phyloP scores from a whole-genome alignment of 768 basidiomycete genomes.

The Pleurotus salmoneostramineus region DNA sequence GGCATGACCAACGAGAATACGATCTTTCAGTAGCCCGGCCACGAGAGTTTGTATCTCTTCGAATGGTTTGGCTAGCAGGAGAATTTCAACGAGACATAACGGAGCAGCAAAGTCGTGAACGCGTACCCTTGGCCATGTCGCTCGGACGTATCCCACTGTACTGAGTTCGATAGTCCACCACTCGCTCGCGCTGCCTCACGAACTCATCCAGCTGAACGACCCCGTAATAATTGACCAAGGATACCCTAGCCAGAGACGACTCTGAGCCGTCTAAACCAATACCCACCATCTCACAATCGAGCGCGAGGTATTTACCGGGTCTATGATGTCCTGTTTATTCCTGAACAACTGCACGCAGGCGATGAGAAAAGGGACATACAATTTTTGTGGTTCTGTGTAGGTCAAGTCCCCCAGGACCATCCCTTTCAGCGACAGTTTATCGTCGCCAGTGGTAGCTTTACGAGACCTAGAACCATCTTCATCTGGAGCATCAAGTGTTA shows the following conservation, averaged over 20 bases:
- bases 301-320: constrained; percentile 70
- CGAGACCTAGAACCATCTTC: not conserved
- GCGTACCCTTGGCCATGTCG: constrained; percentile 69
- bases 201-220: constrained; percentile 77
- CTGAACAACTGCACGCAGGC: constrained; percentile 2
- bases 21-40: constrained; percentile 69
- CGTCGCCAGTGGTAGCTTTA: not conserved
- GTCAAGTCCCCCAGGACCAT: not conserved
- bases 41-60: constrained; percentile 76
- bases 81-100: not conserved
- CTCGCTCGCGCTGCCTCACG: constrained; percentile 80
- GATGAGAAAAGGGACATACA: constrained; percentile 1
- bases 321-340: constrained; percentile 24
- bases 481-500: not conserved
- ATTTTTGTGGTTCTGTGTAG: constrained; percentile 1
- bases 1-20: constrained; percentile 87
- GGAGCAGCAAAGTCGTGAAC: not conserved
- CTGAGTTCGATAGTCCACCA: constrained; percentile 91
- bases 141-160: constrained; percentile 78
- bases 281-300: constrained; percentile 99
- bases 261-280: constrained; percentile 82
- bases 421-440: not conserved
- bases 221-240: constrained; percentile 87
- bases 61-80: constrained; percentile 63
- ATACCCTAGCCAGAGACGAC: constrained; percentile 85